Evolutionary conservation across 2,329 filamentous ascomycete species (phyloP), one percentile per base, ranked within the genome.

Genomic region (Alternaria longipes): DNA sequence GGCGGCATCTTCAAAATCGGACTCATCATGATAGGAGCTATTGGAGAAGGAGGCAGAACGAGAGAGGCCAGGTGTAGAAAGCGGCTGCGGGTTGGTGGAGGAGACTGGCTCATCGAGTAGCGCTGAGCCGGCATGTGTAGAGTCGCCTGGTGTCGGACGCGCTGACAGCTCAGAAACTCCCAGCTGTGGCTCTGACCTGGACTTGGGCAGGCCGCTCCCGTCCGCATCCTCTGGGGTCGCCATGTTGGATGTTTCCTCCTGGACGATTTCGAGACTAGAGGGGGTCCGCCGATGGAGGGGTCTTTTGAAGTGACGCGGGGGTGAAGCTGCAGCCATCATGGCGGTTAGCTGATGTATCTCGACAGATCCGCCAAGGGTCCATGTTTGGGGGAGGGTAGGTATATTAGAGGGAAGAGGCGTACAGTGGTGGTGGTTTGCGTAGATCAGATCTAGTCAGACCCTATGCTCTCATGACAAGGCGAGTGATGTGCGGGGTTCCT

Each of bases 21-120:
- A 95, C 40, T 82, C 93, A 70, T 95, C 92, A 59, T 95, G 91
- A 72, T 93, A 93, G n/a, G 90, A 93, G 79, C 89, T 93, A 50
- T 88, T 89, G n/a, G 92, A 93, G 78, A 93, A 93, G 16, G 93
- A 97, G 16, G 87, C 85, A 56, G 91, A 90, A 60, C 93, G 88
- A 8, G 93, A 96, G 49, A 93, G 81, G 64, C 65, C 83, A 74
- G 51, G 88, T 82, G 73, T 89, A 44, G 81, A 77, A 5, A 76
- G 77, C 3, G 80, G 72, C 11, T 34, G 32, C 57, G 70, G 81
- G 71, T 57, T 85, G 82, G 50, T 80, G 74, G 34, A 51, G 20
- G 84, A 85, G 82, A 42, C 80, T 73, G 38, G 82, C 82, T 79
- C 81, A 80, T 72, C 65, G 24, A 74, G 36, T n/a, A 76, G 60